These are phyloP conservation scores for Corymbia calophylla DNA, from an alignment of 441 rosid genomes.

Conservation along the genomic window DNA sequence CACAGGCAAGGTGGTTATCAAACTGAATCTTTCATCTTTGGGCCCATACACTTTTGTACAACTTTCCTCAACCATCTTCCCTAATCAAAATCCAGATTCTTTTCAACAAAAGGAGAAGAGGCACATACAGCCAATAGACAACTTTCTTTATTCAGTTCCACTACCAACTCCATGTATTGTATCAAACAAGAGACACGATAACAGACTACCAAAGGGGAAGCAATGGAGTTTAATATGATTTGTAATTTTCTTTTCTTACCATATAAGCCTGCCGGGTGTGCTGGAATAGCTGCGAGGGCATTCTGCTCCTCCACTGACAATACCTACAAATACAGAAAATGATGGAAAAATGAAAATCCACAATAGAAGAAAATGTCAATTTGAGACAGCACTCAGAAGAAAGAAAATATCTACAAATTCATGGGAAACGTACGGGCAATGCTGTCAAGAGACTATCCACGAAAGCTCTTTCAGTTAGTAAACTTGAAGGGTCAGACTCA, in stretches of 20 bases:
- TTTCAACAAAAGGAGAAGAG: not conserved
- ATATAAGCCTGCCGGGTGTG: conserved; percentile 80
- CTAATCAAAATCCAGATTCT: not conserved
- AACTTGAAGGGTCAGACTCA: conserved; percentile 48
- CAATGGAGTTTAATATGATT: not conserved
- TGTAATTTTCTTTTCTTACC: conserved; percentile 31
- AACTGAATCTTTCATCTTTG: not conserved
- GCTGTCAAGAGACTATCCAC: conserved; percentile 65
- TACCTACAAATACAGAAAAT: conserved; percentile 34
- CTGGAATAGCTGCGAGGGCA: conserved; percentile 86
- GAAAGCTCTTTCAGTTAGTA: conserved; percentile 47
- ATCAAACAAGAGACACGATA: not conserved
- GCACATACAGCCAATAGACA: not conserved
- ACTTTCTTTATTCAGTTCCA: not conserved
- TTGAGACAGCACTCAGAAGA: not conserved
- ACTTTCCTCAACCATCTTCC: not conserved
- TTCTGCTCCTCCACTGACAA: conserved; percentile 83
- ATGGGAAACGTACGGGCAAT: conserved; percentile 49
- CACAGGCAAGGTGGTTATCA: not conserved
- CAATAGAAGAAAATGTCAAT: not conserved
- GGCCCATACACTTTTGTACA: not conserved
- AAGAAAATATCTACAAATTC: not conserved
- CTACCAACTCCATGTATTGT: not conserved
- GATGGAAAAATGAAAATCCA: not conserved
- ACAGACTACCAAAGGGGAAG: not conserved